Evolutionary conservation across 73 alveolate species (phyloP).

Genomic region (Tetrahymena borealis): DNA sequence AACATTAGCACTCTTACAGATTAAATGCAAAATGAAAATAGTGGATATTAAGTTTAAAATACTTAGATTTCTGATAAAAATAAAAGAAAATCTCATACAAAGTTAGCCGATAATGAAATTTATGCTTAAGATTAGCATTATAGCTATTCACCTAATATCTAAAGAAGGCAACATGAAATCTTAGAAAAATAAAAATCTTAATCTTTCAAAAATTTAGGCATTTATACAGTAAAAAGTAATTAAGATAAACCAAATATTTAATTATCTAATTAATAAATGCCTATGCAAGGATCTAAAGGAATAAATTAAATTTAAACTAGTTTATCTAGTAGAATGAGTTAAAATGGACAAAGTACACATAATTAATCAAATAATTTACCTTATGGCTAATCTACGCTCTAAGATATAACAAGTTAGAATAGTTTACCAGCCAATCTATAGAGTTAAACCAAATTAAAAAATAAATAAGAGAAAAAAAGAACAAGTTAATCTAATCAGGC

Average conservation of each 20-base stretch:
- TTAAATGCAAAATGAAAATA: too few relatives aligned
- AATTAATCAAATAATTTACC: too few relatives aligned
- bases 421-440: too few relatives aligned
- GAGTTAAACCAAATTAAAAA: too few relatives aligned
- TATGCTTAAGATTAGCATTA: neutral
- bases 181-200: neutral
- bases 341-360: too few relatives aligned
- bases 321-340: too few relatives aligned
- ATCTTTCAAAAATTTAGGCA: neutral
- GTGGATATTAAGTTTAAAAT: neutral
- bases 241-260: neutral
- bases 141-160: neutral
- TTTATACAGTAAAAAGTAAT: neutral
- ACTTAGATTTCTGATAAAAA: neutral
- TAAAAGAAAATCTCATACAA: neutral
- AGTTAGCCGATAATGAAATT: neutral
- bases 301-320: too few relatives aligned
- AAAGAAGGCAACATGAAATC: neutral
- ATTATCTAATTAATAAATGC: neutral
- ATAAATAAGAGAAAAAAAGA: too few relatives aligned
- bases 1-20: neutral
- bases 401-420: too few relatives aligned
- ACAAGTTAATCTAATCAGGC: too few relatives aligned
- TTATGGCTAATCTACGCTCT: too few relatives aligned
- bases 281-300: too few relatives aligned